These are phyloP conservation scores for Septoria linicola DNA, from an alignment of 2,329 filamentous ascomycete genomes.

Conservation along the genomic window DNA sequence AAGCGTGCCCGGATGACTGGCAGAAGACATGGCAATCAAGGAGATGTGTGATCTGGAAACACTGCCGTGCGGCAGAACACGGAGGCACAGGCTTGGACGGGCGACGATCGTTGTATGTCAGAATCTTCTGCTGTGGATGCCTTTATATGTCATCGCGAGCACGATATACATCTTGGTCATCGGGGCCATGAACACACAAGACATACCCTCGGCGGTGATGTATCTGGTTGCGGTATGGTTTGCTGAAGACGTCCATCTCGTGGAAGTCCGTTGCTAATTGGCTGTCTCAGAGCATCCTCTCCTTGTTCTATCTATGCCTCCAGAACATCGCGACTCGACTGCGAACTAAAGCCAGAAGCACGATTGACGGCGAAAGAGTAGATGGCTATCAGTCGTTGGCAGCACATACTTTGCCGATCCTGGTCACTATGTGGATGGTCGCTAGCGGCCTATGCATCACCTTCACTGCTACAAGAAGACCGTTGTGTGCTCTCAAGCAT, in stretches of 20 bases:
- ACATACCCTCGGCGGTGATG: slow-evolving; percentile 28
- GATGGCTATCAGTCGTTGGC: slow-evolving; percentile 23
- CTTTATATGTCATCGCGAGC: slow-evolving; percentile 30
- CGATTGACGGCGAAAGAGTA: slow-evolving; percentile 21
- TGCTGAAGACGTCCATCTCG: background rate
- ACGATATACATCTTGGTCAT: slow-evolving; percentile 27
- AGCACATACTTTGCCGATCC: slow-evolving; percentile 21
- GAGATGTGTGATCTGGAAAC: background rate
- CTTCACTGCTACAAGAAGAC: slow-evolving; percentile 27
- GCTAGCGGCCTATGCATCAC: slow-evolving; percentile 29
- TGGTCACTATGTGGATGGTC: slow-evolving; percentile 30
- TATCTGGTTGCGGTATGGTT: slow-evolving; percentile 24
- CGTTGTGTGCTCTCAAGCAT: slow-evolving; percentile 21
- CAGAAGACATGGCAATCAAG: slow-evolving; percentile 3
- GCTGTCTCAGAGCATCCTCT: slow-evolving; percentile 21
- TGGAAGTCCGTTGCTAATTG: slow-evolving; percentile 2
- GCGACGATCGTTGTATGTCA: slow-evolving; percentile 27
- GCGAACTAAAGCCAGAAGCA: slow-evolving; percentile 15
- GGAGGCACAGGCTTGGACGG: slow-evolving; percentile 15
- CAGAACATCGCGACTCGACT: slow-evolving; percentile 25
- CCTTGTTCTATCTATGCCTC: slow-evolving; percentile 23
- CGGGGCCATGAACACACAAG: slow-evolving; percentile 19
- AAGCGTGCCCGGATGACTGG: too few species aligned
- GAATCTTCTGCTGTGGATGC: slow-evolving; percentile 30
- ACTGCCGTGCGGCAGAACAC: background rate